phyloP scores from a whole-genome alignment of 805 yeast genomes.

The Tetrapisispora fleetii region DNA sequence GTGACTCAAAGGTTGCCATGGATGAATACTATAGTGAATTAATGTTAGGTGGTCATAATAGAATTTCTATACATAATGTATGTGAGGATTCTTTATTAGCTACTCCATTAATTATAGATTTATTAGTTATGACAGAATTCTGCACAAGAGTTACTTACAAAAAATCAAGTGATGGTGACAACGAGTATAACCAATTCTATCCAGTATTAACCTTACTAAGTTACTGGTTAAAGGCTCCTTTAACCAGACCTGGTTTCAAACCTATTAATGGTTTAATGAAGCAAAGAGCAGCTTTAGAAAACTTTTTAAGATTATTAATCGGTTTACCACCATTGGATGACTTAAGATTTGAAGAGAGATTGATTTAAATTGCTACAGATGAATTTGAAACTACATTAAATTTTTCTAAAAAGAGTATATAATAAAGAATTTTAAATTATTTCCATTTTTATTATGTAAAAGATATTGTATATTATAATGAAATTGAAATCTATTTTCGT shows the following conservation, averaged over 20 bases:
- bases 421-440: background rate
- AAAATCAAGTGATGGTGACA: constrained; percentile 35
- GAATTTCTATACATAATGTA: constrained; percentile 86
- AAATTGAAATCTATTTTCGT: no score
- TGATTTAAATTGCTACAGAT: constrained; percentile 6
- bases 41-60: constrained; percentile 96
- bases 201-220: constrained; percentile 78
- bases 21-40: constrained; percentile 95
- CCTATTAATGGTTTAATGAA: constrained; percentile 91
- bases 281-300: constrained; percentile 88
- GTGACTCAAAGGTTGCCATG: constrained; percentile 96
- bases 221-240: constrained; percentile 96
- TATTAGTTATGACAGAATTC: constrained; percentile 84
- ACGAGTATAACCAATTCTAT: constrained; percentile 57
- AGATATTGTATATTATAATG: background rate
- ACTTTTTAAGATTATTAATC: constrained; percentile 76
- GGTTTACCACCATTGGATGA: constrained; percentile 88
- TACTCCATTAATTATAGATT: constrained; percentile 86
- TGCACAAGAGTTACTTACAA: constrained; percentile 77
- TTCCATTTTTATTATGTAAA: background rate
- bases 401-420: background rate
- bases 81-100: constrained; percentile 95
- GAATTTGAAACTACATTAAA: no score
- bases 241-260: constrained; percentile 81
- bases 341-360: constrained; percentile 87